Base-by-base conservation (phyloP, 768 basidiomycete species). In the Boletus barrowsii region DNA sequence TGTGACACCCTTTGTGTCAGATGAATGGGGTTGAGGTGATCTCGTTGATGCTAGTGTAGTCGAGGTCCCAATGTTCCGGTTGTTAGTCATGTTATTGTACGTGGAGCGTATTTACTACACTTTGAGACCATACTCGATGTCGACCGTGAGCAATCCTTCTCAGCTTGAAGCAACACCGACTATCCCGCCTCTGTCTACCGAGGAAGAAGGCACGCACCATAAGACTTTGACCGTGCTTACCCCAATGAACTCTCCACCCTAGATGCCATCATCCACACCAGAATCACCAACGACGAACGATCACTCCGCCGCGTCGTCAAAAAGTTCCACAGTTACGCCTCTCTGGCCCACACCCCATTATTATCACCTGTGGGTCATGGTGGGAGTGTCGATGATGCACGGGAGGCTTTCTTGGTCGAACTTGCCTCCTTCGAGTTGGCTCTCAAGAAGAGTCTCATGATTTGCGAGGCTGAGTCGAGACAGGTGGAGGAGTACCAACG, bases 401-500 rank as follows among this genome's bases (percentile, higher is more conserved):
- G 88, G 33, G 90, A 93, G 55, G 84, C 87, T 0, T 88, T 93
- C 64, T 68, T 92, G 49, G 77, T 90, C 29, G 91, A 93, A 68
- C 70, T 93, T 18, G 83, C 83, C 44, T 81, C 87, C 11, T 92
- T 92, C 64, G 83, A 88, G 66, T 68, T 92, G 55, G 71, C 82
- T 51, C 73, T 93, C 60, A 82, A 86, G 73, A 93, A 93, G 72
- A 87, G 82, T 59, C 75, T 78, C 35, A 88, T 93, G 83, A 84
- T 90, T 42, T 92, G 89, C 62, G 86, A 92, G 65, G 92, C 90
- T 9, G 91, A 93, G 73, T 80, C 82, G 49, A 78, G 90, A 62
- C 90, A 93, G 72, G 90, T 92, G 1, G 84, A 90, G 62, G 86
- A 91, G 67, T 93, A 93, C 65, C 80, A 90, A 61, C 75, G 79